A percentile compares a stretch with the other conserved stretches of the same genome.
Conservation (phyloP, 352 stramenopile genomes). For the Phytophthora pini region DNA sequence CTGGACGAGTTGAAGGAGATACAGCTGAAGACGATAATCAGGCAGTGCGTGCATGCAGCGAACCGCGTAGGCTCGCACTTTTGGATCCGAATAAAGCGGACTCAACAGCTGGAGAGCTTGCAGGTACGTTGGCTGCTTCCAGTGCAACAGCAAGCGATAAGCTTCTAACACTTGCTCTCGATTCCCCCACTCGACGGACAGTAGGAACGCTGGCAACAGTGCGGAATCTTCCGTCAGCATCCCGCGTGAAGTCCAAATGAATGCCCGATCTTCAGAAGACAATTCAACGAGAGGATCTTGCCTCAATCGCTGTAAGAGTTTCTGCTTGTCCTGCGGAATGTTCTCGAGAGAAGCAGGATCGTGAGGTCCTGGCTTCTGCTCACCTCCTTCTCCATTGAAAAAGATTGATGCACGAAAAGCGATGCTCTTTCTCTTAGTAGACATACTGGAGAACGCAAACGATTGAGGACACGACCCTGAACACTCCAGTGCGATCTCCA, state of each 20-base stretch:
- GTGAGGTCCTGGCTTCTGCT: conserved; percentile 13
- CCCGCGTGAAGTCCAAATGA: conserved; percentile 78
- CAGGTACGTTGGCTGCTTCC: conserved; percentile 80
- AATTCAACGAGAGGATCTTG: conserved; percentile 72
- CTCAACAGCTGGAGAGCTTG: conserved; percentile 91
- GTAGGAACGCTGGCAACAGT: conserved; percentile 85
- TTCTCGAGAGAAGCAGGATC: conserved; percentile 28
- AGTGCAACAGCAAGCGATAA: conserved; percentile 80
- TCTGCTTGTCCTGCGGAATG: conserved; percentile 45
- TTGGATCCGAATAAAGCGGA: conserved; percentile 87
- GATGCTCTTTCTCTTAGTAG: conserved; percentile 55
- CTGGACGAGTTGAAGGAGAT: conserved; percentile 88
- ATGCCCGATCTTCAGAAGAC: conserved; percentile 58
- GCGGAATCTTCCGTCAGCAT: conserved; percentile 71
- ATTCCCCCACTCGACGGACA: conserved; percentile 87
- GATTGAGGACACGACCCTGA: conserved; percentile 43
- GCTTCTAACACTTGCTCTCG: conserved; percentile 79
- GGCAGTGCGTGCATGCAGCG: conserved; percentile 87
- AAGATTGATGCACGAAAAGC: conserved; percentile 80
- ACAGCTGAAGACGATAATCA: conserved; percentile 89
- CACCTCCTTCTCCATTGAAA: conserved; percentile 28
- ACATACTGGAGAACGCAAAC: conserved; percentile 71
- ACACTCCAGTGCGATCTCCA: conserved; percentile 60
- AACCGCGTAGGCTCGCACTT: conserved; percentile 93
- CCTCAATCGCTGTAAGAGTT: conserved; percentile 59